A percentile compares a stretch with the other conserved stretches of the same genome.
Evolutionary conservation across 352 stramenopile species (phyloP).

Genomic region (Phytophthora pinifolia): DNA sequence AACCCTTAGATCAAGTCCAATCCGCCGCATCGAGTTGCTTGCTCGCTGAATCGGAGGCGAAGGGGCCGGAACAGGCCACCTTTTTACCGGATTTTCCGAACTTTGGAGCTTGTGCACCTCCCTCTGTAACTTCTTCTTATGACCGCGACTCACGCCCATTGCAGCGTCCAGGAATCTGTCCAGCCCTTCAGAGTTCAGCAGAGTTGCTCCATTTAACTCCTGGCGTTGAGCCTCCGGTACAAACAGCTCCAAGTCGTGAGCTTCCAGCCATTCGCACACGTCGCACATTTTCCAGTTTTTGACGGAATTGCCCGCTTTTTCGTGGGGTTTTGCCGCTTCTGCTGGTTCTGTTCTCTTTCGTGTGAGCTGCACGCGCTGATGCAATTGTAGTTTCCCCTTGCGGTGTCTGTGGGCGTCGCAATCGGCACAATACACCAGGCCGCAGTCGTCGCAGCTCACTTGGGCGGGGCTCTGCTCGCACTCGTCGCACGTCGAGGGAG

Average conservation of each 20-base stretch:
- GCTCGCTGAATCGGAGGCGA: constrained; percentile 6
- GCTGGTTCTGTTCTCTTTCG: constrained; percentile 5
- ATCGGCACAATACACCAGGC: constrained; percentile 63
- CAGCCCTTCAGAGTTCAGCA: constrained; percentile 44
- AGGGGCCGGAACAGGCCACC: constrained; percentile 2
- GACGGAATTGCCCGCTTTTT: constrained; percentile 6
- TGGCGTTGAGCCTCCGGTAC: constrained; percentile 39
- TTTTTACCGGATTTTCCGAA: constrained; percentile 3
- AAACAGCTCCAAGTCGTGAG: constrained; percentile 67
- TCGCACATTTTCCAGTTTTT: constrained; percentile 38
- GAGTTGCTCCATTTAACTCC: constrained; percentile 43
- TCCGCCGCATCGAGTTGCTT: constrained; percentile 37
- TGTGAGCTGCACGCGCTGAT: constrained; percentile 42
- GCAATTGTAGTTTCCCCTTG: constrained; percentile 81
- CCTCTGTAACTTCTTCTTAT: constrained; percentile 79
- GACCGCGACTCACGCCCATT: constrained; percentile 47
- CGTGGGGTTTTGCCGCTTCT: constrained; percentile 4
- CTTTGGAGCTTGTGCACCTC: constrained; percentile 77
- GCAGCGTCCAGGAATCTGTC: constrained; percentile 62
- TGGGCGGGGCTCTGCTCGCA: constrained; percentile 52
- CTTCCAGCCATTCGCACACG: constrained; percentile 59
- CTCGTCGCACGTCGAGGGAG: constrained; percentile 55
- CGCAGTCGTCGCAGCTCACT: constrained; percentile 71
- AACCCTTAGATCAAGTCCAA: constrained; percentile 58
- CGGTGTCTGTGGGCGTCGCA: constrained; percentile 75